Evolutionary conservation across 192 early-diverging fungal genomes (phyloP).

Genomic region (Kappamyces sp.): DNA sequence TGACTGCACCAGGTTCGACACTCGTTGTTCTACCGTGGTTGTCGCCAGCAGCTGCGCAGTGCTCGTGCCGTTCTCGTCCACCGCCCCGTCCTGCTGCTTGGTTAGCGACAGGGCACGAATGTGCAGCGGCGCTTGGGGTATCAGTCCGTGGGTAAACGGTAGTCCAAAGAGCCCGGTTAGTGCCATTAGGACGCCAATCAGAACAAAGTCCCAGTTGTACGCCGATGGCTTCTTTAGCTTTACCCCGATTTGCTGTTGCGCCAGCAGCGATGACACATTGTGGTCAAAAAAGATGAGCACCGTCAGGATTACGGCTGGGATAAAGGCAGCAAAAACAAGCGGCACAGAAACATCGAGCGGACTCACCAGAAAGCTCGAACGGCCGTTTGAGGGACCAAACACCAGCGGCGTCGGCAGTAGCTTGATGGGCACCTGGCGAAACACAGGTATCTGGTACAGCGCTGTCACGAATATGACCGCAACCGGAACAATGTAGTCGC

Average conservation of each 20-base stretch:
- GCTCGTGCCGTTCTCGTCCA: neutral
- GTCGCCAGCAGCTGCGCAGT: neutral
- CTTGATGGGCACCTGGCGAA: constrained; percentile 7
- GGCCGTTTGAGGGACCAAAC: constrained; percentile 16
- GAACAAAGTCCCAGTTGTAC: constrained; percentile 25
- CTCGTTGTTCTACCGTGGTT: constrained; percentile 19
- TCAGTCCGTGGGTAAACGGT: constrained; percentile 18
- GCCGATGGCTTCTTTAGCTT: constrained; percentile 21
- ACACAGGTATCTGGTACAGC: constrained; percentile 2
- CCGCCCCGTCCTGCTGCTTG: neutral
- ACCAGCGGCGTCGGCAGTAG: constrained; percentile 15
- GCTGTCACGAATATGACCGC: constrained; percentile 19
- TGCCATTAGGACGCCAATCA: constrained; percentile 18
- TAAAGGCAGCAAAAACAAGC: constrained; percentile 16
- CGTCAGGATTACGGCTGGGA: constrained; percentile 17
- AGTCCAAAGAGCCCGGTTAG: constrained; percentile 19
- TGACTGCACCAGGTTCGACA: constrained; percentile 15
- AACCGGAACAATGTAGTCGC: constrained; percentile 20
- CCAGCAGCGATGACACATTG: constrained; percentile 23
- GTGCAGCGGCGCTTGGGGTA: constrained; percentile 26
- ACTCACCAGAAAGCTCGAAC: constrained; percentile 18
- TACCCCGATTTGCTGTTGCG: constrained; percentile 14
- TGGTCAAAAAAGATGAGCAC: constrained; percentile 24
- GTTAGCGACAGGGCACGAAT: constrained; percentile 16
- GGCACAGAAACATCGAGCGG: constrained; percentile 3